Base-by-base conservation (phyloP, 108 stramenopile genomes). In the Skeletonema marinoi region DNA sequence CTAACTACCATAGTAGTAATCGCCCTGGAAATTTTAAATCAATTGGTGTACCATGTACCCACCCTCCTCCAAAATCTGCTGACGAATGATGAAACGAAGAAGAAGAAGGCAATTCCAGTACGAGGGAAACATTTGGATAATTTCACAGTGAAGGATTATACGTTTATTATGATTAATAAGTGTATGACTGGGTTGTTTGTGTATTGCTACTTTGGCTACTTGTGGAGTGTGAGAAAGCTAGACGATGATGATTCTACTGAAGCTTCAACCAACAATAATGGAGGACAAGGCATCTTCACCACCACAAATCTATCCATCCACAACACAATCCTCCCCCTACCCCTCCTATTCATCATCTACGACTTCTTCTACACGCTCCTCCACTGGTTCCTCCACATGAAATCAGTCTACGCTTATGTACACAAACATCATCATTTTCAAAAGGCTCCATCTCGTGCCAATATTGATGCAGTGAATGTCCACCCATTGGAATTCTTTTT, bases 351-450 rank as follows among this genome's bases (percentile, higher is more conserved):
- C 80, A 77, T 98, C 32, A 85, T 90, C 63, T 99, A 96, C 78
- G 98, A 99, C 82, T 91, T 98, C 64, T 92, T 96, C 82, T 99
- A 99, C 85, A 96, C 94, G 5, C 82, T 90, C 17, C 85, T 99
- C 35, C 98, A 99, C 66, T 93, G 96, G 81, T 77, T 87, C 11
- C 84, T 99, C 14, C 98, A 99, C 80, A 74, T 95, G 29, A 92
- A 94, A 61, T 77, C 89, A 5, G 66, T 98, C 4, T 99, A 99
- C 74, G 84, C 85, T 3, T 87, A 78, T 74, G 85, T 99, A 58
- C 98, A 99, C 90, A 99, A 98, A 85, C 98, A 99, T 85, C 98
- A 99, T 71, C 98, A 99, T 71, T 84, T 85, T 44, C 97, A 99
- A 86, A 97, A 98, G 77, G 97, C 97, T 1, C 98, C 98, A 11